Conservation (phyloP, 2,329 filamentous ascomycete genomes). For the Colletotrichum liaoningense region DNA sequence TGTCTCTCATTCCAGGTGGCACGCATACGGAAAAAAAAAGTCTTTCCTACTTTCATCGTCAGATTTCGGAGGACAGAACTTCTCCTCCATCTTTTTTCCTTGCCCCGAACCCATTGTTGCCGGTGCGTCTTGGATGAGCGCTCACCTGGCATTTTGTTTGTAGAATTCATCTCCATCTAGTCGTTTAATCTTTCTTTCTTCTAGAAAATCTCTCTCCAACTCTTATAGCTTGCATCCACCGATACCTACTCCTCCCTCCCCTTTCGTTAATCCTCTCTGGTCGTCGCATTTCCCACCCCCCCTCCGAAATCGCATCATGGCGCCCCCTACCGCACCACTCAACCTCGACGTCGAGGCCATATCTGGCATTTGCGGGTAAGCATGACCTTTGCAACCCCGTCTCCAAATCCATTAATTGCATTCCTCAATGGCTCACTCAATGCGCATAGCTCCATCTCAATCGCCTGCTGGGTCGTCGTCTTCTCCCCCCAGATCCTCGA, state of each 20-base stretch:
- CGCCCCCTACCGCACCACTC: constrained; percentile 64
- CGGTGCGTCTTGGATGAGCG: neutral
- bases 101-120: constrained; percentile 4
- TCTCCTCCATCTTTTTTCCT: constrained; percentile 4
- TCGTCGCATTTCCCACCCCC: constrained; percentile 17
- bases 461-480: constrained; percentile 97
- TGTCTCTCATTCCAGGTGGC: constrained; percentile 9
- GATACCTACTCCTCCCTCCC: neutral
- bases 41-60: constrained; percentile 24
- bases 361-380: constrained; percentile 89
- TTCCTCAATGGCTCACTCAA: constrained; percentile 2
- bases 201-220: neutral
- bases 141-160: neutral
- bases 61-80: neutral
- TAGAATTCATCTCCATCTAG: neutral
- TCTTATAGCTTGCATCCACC: no score
- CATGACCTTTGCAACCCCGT: neutral
- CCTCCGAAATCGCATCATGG: constrained; percentile 53
- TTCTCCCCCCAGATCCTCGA: constrained; percentile 98
- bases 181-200: neutral
- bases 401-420: neutral
- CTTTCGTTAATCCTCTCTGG: constrained; percentile 12
- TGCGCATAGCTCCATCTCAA: constrained; percentile 82
- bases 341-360: constrained; percentile 90
- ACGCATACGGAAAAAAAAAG: constrained; percentile 14